A percentile compares a stretch with the other conserved stretches of the same genome.
These are phyloP conservation scores for Fusarium sp. DNA, from an alignment of 2,329 filamentous ascomycete genomes.

Conservation along the genomic window DNA sequence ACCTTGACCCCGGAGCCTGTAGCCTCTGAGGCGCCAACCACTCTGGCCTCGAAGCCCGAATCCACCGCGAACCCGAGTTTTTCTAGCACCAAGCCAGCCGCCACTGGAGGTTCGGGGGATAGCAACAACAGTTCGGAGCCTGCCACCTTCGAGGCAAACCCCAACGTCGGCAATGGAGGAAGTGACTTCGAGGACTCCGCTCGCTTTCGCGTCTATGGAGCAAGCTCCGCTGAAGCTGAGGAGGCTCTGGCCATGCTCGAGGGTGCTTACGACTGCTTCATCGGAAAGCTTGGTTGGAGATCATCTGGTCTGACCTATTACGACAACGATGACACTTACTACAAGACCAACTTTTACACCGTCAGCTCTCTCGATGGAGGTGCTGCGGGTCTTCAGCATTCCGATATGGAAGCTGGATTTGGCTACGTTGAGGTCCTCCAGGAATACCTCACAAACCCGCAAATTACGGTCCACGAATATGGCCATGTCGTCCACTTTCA, in stretches of 20 bases:
- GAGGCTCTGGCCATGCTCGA: not conserved
- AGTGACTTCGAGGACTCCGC: not conserved
- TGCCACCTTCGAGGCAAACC: not conserved
- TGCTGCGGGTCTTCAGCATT: not conserved
- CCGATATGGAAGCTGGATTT: not conserved
- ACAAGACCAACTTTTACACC: not conserved
- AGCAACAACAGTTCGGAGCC: not conserved
- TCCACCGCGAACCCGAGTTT: not conserved
- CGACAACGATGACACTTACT: not conserved
- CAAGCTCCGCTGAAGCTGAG: not conserved
- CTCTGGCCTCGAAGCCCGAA: not conserved
- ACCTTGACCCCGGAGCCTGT: not conserved
- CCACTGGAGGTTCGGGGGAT: not conserved
- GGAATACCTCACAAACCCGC: not conserved
- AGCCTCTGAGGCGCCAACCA: not conserved
- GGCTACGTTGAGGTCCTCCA: not conserved
- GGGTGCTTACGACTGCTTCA: not conserved
- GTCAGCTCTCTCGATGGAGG: not conserved
- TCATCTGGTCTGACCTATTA: not conserved
- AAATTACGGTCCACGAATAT: not conserved
- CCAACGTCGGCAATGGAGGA: not conserved
- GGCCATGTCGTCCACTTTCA: not conserved
- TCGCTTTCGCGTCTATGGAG: not conserved
- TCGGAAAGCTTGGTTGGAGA: not conserved
- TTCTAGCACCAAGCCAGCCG: not conserved